phyloP scores from a whole-genome alignment of 768 basidiomycete species.

The Lyophyllum shimeji region DNA sequence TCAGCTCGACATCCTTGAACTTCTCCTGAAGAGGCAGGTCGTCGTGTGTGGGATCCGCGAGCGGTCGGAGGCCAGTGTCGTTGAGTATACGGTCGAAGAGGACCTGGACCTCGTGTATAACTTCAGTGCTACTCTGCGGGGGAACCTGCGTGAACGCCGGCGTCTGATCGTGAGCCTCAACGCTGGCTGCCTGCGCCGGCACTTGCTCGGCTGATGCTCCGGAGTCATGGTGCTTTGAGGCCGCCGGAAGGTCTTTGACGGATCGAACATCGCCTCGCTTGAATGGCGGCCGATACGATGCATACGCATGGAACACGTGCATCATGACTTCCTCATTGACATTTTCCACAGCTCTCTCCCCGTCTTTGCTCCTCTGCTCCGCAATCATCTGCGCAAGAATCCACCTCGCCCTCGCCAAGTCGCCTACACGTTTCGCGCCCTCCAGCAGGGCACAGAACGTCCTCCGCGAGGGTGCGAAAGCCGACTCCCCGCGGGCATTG shows the following conservation, averaged over 20 bases:
- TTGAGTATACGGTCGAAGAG: constrained; percentile 63
- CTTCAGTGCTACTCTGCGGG: constrained; percentile 72
- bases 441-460: constrained; percentile 88
- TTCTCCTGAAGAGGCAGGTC: constrained; percentile 25
- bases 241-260: constrained; percentile 21
- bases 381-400: constrained; percentile 83
- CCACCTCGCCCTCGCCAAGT: constrained; percentile 83
- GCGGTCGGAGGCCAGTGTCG: constrained; percentile 29
- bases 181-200: constrained; percentile 6
- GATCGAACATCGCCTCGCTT: constrained; percentile 47
- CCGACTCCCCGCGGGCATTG: constrained; percentile 57
- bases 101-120: constrained; percentile 64
- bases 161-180: not conserved
- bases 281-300: constrained; percentile 75
- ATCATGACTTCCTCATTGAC: constrained; percentile 73
- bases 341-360: constrained; percentile 21
- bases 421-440: constrained; percentile 84
- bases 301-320: constrained; percentile 87
- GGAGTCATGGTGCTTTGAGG: not conserved
- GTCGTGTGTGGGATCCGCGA: constrained; percentile 2
- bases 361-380: constrained; percentile 23
- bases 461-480: constrained; percentile 57
- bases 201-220: not conserved
- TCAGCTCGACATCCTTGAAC: constrained; percentile 59
- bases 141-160: constrained; percentile 52